phyloP scores from a whole-genome alignment of 768 basidiomycete genomes.

The Russula sp. region DNA sequence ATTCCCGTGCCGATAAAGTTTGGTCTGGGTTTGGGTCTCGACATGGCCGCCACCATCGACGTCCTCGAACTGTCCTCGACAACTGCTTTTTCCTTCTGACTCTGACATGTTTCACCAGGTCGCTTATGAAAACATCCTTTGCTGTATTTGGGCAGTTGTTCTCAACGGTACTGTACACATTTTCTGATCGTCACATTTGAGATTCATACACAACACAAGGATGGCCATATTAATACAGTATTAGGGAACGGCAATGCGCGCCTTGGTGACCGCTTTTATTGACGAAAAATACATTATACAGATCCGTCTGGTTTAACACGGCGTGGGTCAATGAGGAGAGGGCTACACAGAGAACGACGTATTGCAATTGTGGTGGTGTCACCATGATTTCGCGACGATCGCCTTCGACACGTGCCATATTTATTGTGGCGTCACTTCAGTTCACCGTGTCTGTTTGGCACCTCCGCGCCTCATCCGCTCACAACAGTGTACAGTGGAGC shows the following conservation, averaged over 20 bases:
- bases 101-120: conserved; percentile 16
- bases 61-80: neutral
- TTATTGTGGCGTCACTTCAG: too few relatives aligned
- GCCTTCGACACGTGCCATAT: neutral
- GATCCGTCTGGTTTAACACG: neutral
- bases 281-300: neutral
- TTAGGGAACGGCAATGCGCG: neutral
- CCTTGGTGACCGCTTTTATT: neutral
- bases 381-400: neutral
- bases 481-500: neutral
- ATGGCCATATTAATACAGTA: neutral
- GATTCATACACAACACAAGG: too few relatives aligned
- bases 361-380: neutral
- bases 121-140: neutral
- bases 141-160: too few relatives aligned
- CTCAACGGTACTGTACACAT: too few relatives aligned
- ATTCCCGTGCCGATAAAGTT: neutral
- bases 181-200: too few relatives aligned
- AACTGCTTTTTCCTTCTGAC: neutral
- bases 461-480: conserved; percentile 3
- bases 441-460: neutral
- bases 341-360: neutral
- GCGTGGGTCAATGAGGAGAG: neutral
- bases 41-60: neutral
- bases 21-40: neutral